phyloP scores from a whole-genome alignment of 176 grass and related monocot species.

The Neostapfia colusana region DNA sequence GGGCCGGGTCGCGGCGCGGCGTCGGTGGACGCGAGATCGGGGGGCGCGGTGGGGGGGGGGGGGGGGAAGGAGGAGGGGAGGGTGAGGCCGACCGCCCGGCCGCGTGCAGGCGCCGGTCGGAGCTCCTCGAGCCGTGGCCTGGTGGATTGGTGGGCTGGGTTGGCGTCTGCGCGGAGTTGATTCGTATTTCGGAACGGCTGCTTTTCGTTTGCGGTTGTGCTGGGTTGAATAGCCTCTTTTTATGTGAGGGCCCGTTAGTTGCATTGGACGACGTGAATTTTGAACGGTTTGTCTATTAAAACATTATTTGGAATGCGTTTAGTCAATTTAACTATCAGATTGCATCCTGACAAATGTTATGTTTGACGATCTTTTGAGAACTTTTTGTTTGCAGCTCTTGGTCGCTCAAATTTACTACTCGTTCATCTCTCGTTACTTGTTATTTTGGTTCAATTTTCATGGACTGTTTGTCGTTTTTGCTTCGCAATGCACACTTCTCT shows the following conservation, averaged over 20 bases:
- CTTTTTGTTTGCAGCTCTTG: background rate
- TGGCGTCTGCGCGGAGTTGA: conserved; percentile 28
- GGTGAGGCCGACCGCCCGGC: conserved; percentile 47
- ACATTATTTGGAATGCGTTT: background rate
- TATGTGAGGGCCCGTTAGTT: background rate
- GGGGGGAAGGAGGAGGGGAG: background rate
- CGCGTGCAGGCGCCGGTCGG: conserved; percentile 35
- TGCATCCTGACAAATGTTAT: background rate
- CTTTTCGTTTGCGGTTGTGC: conserved; percentile 16
- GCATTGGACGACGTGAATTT: background rate
- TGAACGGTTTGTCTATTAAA: background rate
- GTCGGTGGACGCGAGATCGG: conserved; percentile 28
- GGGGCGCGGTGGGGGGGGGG: background rate
- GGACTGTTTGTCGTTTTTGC: too few species aligned
- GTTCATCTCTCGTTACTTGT: too few species aligned
- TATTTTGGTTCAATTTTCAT: too few species aligned
- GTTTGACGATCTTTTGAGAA: background rate
- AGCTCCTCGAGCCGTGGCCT: conserved; percentile 18
- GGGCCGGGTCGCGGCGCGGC: background rate
- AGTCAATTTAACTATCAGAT: background rate
- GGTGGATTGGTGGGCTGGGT: conserved; percentile 5
- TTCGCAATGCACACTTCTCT: too few species aligned
- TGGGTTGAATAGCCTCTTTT: background rate
- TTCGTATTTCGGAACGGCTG: conserved; percentile 33
- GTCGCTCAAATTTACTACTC: background rate